Evolutionary conservation across 768 basidiomycete genomes (phyloP).

Genomic region (Asterophora lycoperdoides): DNA sequence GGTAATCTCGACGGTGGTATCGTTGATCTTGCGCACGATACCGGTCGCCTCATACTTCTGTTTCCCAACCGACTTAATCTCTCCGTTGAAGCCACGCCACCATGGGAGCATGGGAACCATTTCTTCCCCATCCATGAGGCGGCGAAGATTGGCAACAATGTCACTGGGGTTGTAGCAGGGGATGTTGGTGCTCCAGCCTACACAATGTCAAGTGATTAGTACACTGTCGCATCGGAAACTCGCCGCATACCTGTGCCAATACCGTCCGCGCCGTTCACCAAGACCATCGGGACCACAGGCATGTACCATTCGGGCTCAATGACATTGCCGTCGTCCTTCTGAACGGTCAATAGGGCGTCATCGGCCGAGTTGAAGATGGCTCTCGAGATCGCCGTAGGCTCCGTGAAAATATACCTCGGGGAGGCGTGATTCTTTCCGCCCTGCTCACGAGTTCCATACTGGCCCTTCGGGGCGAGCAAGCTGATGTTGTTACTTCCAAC

Average conservation of each 20-base stretch:
- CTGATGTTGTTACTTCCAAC: conserved; percentile 97
- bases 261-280: conserved; percentile 94
- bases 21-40: conserved; percentile 67
- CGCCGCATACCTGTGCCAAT: conserved; percentile 81
- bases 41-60: conserved; percentile 86
- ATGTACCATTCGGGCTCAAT: conserved; percentile 97
- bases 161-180: conserved; percentile 92
- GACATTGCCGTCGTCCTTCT: conserved; percentile 77
- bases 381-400: conserved; percentile 69
- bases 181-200: conserved; percentile 92
- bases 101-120: conserved; percentile 86
- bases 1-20: conserved; percentile 90
- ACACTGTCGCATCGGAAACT: not conserved
- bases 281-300: conserved; percentile 81
- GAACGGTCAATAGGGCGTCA: conserved; percentile 77
- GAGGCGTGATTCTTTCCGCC: conserved; percentile 98
- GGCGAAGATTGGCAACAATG: conserved; percentile 81
- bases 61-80: conserved; percentile 75
- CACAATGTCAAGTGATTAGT: not conserved
- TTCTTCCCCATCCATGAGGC: conserved; percentile 84
- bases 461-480: conserved; percentile 81
- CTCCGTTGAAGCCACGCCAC: conserved; percentile 95
- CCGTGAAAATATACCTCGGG: conserved; percentile 93
- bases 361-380: conserved; percentile 78
- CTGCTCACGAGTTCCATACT: conserved; percentile 89